Percentiles rank a stretch among this genome's conserved stretches.
phyloP scores from a whole-genome alignment of 169 alveolate genomes.

The Plasmodium sp. region DNA sequence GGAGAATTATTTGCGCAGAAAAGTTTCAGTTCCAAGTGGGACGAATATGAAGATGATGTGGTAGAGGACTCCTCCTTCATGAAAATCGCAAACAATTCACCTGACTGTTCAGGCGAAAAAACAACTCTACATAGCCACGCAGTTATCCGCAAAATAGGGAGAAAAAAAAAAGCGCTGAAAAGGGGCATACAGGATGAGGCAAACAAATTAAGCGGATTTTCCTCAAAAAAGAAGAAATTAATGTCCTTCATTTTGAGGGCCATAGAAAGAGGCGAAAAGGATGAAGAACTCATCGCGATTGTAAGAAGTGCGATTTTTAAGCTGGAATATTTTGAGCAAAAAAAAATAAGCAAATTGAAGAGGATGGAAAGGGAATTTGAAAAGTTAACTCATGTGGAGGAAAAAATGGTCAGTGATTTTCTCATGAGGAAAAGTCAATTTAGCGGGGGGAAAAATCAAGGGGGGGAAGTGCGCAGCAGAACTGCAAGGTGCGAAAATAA shows the following conservation, averaged over 20 bases:
- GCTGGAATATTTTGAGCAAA: slow-evolving; percentile 14
- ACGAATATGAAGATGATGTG: background rate
- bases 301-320: background rate
- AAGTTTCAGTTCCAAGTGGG: background rate
- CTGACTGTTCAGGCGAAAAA: background rate
- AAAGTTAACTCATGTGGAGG: background rate
- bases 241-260: background rate
- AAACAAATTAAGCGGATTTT: background rate
- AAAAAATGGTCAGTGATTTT: background rate
- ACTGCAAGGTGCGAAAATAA: background rate
- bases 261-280: background rate
- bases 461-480: background rate
- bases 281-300: background rate
- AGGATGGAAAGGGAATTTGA: background rate
- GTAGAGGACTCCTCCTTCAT: background rate
- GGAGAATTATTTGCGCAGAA: background rate
- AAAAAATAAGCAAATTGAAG: slow-evolving; percentile 9
- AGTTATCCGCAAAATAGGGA: background rate
- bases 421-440: background rate
- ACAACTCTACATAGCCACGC: background rate
- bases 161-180: background rate
- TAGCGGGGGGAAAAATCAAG: background rate
- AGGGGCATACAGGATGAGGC: background rate
- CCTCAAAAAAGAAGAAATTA: slow-evolving; percentile 2
- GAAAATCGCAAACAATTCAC: background rate